A percentile compares a stretch with the other conserved stretches of the same genome.
phyloP scores from a whole-genome alignment of 306 rosid species.

The Arachis stenosperma region DNA sequence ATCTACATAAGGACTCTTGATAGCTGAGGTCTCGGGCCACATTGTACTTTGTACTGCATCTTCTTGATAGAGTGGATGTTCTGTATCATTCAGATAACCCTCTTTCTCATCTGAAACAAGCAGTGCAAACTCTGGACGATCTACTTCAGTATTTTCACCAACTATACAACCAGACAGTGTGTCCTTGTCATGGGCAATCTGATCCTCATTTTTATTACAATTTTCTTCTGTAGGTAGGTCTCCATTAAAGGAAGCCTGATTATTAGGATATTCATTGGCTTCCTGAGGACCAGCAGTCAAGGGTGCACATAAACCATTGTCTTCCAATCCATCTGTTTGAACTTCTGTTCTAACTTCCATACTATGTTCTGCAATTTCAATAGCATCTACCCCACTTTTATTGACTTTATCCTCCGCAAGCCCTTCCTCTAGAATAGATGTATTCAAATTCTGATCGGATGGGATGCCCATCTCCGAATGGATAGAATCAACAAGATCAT shows the following conservation, averaged over 20 bases:
- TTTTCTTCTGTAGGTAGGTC: slow-evolving; percentile 49
- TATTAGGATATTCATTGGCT: slow-evolving; percentile 49
- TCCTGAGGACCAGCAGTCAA: slow-evolving; percentile 48
- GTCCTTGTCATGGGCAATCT: slow-evolving; percentile 57
- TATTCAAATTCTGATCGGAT: slow-evolving; percentile 49
- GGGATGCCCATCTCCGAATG: slow-evolving; percentile 51
- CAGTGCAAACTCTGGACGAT: slow-evolving; percentile 45
- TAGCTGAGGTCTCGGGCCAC: slow-evolving; percentile 48
- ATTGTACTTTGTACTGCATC: slow-evolving; percentile 46
- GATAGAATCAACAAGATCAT: slow-evolving; percentile 52
- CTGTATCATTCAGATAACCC: slow-evolving; percentile 49
- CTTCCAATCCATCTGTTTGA: slow-evolving; percentile 49
- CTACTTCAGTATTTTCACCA: slow-evolving; percentile 49
- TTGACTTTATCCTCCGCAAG: slow-evolving; percentile 38
- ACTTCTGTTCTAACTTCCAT: slow-evolving; percentile 48
- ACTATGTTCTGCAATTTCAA: slow-evolving; percentile 43
- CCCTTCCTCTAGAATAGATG: slow-evolving; percentile 48
- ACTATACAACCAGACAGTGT: slow-evolving; percentile 40
- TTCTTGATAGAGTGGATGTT: slow-evolving; percentile 50
- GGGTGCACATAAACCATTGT: slow-evolving; percentile 43
- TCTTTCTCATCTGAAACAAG: slow-evolving; percentile 55
- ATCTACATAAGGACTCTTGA: slow-evolving; percentile 48
- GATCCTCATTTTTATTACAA: slow-evolving; percentile 58
- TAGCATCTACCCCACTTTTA: slow-evolving; percentile 44
- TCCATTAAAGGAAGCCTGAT: slow-evolving; percentile 46